A percentile compares a stretch with the other conserved stretches of the same genome.
Conservation (phyloP, 306 rosid genomes). For the Herpetospermum pedunculosum region DNA sequence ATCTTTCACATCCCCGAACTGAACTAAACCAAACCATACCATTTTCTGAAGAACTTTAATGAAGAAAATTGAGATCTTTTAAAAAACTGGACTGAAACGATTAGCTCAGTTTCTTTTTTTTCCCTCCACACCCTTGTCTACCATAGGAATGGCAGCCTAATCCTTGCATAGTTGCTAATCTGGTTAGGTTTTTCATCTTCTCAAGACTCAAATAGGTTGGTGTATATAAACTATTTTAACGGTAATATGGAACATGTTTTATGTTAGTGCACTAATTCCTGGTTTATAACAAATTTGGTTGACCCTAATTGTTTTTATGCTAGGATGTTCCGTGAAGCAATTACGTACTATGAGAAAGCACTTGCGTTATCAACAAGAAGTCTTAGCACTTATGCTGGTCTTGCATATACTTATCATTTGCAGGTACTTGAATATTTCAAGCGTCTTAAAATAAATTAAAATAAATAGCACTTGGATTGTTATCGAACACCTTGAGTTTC, state of each 20-base stretch:
- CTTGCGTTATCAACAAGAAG: slow-evolving; percentile 74
- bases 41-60: neutral
- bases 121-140: neutral
- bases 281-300: neutral
- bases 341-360: slow-evolving; percentile 79
- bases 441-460: too few species aligned
- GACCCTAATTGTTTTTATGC: slow-evolving; percentile 18
- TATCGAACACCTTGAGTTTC: neutral
- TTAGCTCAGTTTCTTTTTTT: neutral
- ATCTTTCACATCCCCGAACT: neutral
- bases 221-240: neutral
- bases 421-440: slow-evolving; percentile 34
- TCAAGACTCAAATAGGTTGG: neutral
- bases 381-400: slow-evolving; percentile 91
- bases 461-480: too few species aligned
- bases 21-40: neutral
- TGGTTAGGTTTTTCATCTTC: neutral
- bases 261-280: neutral
- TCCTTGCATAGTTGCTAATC: neutral
- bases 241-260: neutral
- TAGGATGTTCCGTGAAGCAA: slow-evolving; percentile 76
- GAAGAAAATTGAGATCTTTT: neutral
- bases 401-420: slow-evolving; percentile 88
- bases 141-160: neutral
- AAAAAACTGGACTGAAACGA: neutral